Base-by-base conservation (phyloP, 1,284 basidiomycete species). In the Sanguinoderma infundibulare region DNA sequence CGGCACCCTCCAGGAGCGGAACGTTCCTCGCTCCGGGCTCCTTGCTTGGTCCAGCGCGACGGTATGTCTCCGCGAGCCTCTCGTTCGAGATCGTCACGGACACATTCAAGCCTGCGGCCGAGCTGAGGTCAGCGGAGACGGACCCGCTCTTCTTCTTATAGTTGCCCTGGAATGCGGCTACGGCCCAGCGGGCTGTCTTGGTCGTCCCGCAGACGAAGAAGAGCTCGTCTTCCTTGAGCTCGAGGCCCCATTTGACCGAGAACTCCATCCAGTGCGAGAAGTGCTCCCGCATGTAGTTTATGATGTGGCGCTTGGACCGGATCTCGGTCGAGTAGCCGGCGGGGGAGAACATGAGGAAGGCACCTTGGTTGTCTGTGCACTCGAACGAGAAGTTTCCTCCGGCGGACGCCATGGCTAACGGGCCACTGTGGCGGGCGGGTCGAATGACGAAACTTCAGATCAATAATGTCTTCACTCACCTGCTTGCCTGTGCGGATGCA, bases 161-260 rank as follows among this genome's bases (percentile, higher is more conserved):
- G 34, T 17, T 24, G 2, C 49, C 54, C 26, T 57, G 50, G 52
- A 62, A 58, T 24, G 68, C 62, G 8, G 61, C 62, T 22, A 69
- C 60, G 7, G 63, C 55, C 63, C 69, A 72, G 1, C 65, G 55
- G 5, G 62, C 54, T 1, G 70, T 69, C 60, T 69, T 70, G 5
- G 68, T 68, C 40, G 58, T 66, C 1, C 70, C 72, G 38, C 63
- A 65, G 35, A 72, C 67, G 59, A 73, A 65, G 40, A 67, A 36
- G 52, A 72, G 59, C 10, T 70, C 66, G 12, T 69, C 59, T 5
- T 60, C 57, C 26, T 62, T 47, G 20, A 66, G 26, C 0, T 62
- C 54, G 44, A 65, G 57, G 2, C 61, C 66, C 24, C 52, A 60
- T 30, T 28, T 40, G 0, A 46, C 42, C 22, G 68, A 64, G 42